These are phyloP conservation scores for Murraya paniculata DNA, from an alignment of 345 rosid species.

Conservation along the genomic window DNA sequence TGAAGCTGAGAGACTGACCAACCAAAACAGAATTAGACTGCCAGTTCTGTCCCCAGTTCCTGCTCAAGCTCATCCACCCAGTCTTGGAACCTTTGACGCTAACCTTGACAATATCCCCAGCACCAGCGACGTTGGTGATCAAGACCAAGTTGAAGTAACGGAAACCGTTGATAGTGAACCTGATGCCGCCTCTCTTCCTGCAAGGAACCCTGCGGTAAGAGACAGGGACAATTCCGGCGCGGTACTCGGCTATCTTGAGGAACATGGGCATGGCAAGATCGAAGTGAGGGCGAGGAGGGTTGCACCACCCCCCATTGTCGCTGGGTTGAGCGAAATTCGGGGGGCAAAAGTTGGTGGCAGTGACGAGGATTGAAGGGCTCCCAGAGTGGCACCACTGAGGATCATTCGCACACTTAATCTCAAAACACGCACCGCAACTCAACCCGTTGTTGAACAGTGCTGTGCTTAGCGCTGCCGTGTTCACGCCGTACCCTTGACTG, in stretches of 20 bases:
- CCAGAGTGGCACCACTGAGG: conserved; percentile 67
- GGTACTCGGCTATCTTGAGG: conserved; percentile 65
- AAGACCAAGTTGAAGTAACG: conserved; percentile 69
- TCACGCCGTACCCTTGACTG: conserved; percentile 70
- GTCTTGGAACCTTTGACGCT: conserved; percentile 54
- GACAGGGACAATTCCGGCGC: conserved; percentile 69
- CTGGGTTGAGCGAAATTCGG: conserved; percentile 54
- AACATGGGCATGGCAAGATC: conserved; percentile 79
- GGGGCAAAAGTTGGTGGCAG: conserved; percentile 71
- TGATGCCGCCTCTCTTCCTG: conserved; percentile 57
- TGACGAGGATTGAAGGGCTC: conserved; percentile 59
- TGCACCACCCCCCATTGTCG: conserved; percentile 89
- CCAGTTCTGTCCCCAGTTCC: conserved; percentile 86
- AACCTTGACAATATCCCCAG: conserved; percentile 55
- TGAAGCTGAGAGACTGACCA: conserved; percentile 54
- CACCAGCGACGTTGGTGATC: conserved; percentile 66
- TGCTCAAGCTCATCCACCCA: conserved; percentile 59
- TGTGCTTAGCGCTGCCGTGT: conserved; percentile 71
- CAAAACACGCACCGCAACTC: conserved; percentile 64
- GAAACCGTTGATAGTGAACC: conserved; percentile 70
- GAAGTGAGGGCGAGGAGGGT: conserved; percentile 75
- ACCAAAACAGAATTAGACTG: conserved; percentile 55
- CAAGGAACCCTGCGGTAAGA: conserved; percentile 63
- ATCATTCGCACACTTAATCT: conserved; percentile 47
- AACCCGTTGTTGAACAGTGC: conserved; percentile 63